Evolutionary conservation across 2,329 filamentous ascomycete species (phyloP).

Genomic region (Beauveria rudraprayagi): DNA sequence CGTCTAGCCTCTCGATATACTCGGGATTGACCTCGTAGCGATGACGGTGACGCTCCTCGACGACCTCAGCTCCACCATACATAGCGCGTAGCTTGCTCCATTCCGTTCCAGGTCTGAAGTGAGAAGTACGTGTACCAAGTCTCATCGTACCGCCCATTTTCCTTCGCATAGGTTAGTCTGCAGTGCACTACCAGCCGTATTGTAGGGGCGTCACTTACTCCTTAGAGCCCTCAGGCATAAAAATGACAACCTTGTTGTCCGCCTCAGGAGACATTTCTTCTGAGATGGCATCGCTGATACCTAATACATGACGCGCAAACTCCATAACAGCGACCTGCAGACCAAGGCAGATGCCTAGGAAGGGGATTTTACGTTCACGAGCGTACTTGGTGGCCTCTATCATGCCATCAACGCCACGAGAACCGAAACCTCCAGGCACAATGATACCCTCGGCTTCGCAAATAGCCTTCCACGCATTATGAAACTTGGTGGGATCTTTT

Average conservation of each 20-base stretch:
- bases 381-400: slow-evolving; percentile 81
- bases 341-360: slow-evolving; percentile 82
- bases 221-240: slow-evolving; percentile 70
- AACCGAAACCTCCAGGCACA: slow-evolving; percentile 67
- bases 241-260: slow-evolving; percentile 68
- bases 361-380: slow-evolving; percentile 70
- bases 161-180: neutral
- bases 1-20: slow-evolving; percentile 59
- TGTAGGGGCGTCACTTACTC: slow-evolving; percentile 14
- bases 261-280: slow-evolving; percentile 49
- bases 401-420: slow-evolving; percentile 82
- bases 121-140: slow-evolving; percentile 63
- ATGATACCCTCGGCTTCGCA: slow-evolving; percentile 58
- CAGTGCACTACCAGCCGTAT: too few species aligned
- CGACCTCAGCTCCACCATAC: slow-evolving; percentile 52
- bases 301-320: slow-evolving; percentile 68
- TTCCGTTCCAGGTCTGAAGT: slow-evolving; percentile 68
- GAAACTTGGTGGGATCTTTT: slow-evolving; percentile 61
- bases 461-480: slow-evolving; percentile 79
- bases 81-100: slow-evolving; percentile 71
- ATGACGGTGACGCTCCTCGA: slow-evolving; percentile 75
- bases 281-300: slow-evolving; percentile 46
- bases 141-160: slow-evolving; percentile 80
- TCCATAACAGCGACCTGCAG: slow-evolving; percentile 94
- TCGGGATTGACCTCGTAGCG: slow-evolving; percentile 86